Evolutionary conservation across 768 basidiomycete genomes (phyloP), one percentile per base, ranked within the genome.

Genomic region (Hebeloma cylindrosporum): DNA sequence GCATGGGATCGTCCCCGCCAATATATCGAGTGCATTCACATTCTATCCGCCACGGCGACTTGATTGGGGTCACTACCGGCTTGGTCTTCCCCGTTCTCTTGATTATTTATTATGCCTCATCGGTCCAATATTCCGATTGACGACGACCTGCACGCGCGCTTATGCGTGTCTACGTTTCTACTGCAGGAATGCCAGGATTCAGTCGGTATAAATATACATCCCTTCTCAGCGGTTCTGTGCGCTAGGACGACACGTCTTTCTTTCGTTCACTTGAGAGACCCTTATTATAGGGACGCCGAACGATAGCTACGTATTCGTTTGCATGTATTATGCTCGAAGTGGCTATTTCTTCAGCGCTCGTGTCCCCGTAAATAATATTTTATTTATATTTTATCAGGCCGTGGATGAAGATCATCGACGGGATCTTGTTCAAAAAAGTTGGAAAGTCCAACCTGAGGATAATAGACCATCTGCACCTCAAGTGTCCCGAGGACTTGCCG

Each of bases 41-140:
- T 25, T 64, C 60, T 0, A 63, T 74, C 25, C 63, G 73, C 1
- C 72, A 74, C 51, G 71, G 73, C 5, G 71, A 73, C 48, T 59
- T 74, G 18, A 71, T 67, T 8, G 70, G 70, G 22, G 71, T 72
- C 50, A 37, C 68, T 51, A 17, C 27, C 11, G 14, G 20, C 9
- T 17, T 22, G n/a, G 13, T 42, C 21, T 35, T n/a, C 20, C 29
- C 31, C 1, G 32, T 25, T 30, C 13, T 17, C 40, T 14, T 5
- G 17, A 21, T 38, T 5, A 43, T n/a, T 41, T 59, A 7, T 53
- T 52, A 9, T n/a, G 37, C 33, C 11, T 17, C 10, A 13, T 3
- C 58, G 75, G 74, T 65, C 73, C 0, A 79, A 79, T 37, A 60
- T 79, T 34, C 67, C 78, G 4, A 64, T 79, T 25, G 59, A 72